A percentile compares a stretch with the other conserved stretches of the same genome.
Conservation (phyloP, 495 filamentous ascomycete species). For the Trichocladium uniseriatum region DNA sequence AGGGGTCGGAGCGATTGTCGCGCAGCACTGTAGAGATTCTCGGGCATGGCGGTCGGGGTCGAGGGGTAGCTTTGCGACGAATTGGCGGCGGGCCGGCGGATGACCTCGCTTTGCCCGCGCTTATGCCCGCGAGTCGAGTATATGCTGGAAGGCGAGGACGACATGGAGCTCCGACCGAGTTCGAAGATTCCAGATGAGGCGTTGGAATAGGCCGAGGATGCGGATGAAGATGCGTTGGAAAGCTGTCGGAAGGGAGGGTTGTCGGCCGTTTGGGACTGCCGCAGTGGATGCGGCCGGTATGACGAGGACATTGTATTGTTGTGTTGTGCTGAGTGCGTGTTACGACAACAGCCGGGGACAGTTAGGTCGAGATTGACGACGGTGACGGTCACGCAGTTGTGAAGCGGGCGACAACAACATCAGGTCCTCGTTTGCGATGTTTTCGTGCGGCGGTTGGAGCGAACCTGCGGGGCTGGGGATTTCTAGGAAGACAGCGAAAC, state of each 20-base stretch:
- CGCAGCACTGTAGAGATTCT: conserved; percentile 55
- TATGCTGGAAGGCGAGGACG: conserved; percentile 64
- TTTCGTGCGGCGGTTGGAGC: conserved; percentile 3
- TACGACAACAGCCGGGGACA: conserved; percentile 5
- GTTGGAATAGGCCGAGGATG: conserved; percentile 67
- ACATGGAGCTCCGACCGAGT: conserved; percentile 52
- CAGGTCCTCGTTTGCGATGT: conserved; percentile 7
- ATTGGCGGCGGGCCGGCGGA: conserved; percentile 35
- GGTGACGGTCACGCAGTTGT: conserved; percentile 2
- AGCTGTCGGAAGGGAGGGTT: conserved; percentile 57
- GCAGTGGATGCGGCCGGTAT: conserved; percentile 46
- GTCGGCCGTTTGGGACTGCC: conserved; percentile 56
- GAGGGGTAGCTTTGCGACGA: conserved; percentile 31
- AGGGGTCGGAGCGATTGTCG: conserved; percentile 72
- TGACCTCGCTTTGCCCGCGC: conserved; percentile 67
- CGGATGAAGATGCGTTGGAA: conserved; percentile 65
- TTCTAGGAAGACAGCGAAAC: conserved; percentile 3
- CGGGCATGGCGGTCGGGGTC: conserved; percentile 39
- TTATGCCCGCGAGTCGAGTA: conserved; percentile 51
- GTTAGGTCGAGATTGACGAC: not conserved
- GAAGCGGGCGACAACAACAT: conserved; percentile 15
- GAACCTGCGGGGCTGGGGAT: conserved; percentile 1
- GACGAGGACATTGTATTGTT: conserved; percentile 28
- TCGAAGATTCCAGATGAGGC: conserved; percentile 53
- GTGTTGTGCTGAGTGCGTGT: not conserved